Percentiles rank a stretch among this genome's conserved stretches.
Conservation (phyloP, 2,329 filamentous ascomycete species). For the Capronia epimyces region DNA sequence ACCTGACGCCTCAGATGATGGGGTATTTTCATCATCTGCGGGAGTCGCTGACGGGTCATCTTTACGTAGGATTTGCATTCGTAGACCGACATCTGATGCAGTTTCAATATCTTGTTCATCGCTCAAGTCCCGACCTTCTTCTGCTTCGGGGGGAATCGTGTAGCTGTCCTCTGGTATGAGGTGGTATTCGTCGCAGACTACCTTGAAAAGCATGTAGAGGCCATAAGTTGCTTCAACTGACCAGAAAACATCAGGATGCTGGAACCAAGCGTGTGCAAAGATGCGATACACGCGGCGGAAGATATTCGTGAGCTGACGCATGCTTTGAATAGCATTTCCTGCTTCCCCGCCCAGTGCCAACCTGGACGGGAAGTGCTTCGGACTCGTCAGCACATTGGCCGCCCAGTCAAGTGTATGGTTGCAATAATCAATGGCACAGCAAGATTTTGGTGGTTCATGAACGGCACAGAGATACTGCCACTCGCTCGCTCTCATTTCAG, state of each 20-base stretch:
- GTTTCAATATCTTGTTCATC: conserved; percentile 2
- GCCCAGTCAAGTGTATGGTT: conserved; percentile 98
- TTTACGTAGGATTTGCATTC: conserved; percentile 38
- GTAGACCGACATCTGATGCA: conserved; percentile 3
- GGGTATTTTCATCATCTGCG: conserved; percentile 1
- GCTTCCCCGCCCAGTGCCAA: conserved; percentile 52
- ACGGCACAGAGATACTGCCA: conserved; percentile 99
- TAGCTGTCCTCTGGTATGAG: conserved; percentile 91
- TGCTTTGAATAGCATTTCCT: conserved; percentile 42
- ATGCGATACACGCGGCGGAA: conserved; percentile 92
- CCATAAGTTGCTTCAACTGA: conserved; percentile 85
- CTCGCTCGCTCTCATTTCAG: conserved; percentile 96
- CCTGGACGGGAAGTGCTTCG: conserved; percentile 90
- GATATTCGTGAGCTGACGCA: conserved; percentile 78
- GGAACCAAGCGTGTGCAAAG: conserved; percentile 98
- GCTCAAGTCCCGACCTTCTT: conserved; percentile 63
- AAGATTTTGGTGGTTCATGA: conserved; percentile 92
- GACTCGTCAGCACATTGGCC: conserved; percentile 85
- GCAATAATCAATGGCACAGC: conserved; percentile 98
- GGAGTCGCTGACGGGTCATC: conserved; percentile 20
- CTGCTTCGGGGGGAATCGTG: conserved; percentile 87
- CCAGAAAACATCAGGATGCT: conserved; percentile 94
- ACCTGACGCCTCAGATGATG: conserved; percentile 27
- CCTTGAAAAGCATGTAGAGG: conserved; percentile 94
- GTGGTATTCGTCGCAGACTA: conserved; percentile 85